Conservation (phyloP, 306 rosid genomes). For the Glycine latifolia region DNA sequence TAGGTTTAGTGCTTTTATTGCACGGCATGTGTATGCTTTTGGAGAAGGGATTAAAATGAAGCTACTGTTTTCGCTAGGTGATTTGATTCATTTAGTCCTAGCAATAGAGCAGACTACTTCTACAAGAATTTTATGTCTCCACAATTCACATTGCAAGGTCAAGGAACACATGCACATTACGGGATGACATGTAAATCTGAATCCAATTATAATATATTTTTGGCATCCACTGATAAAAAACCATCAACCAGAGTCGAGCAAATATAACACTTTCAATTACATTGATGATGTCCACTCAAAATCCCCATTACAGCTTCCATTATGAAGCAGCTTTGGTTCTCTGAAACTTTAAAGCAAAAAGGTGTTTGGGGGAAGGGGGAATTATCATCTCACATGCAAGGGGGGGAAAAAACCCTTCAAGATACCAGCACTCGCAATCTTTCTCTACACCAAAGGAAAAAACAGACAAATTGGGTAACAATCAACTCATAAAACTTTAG, state of each 20-base stretch:
- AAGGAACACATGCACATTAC: not conserved
- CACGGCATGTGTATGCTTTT: too few species aligned
- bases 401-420: conserved; percentile 43
- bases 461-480: conserved; percentile 60
- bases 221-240: not conserved
- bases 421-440: conserved; percentile 69
- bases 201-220: not conserved
- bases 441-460: conserved; percentile 58
- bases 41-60: not conserved
- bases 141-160: not conserved
- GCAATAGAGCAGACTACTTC: not conserved
- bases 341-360: conserved; percentile 25
- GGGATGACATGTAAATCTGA: conserved; percentile 10
- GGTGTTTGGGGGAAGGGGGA: not conserved
- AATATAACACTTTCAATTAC: conserved; percentile 29
- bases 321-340: conserved; percentile 39
- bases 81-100: not conserved
- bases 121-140: not conserved
- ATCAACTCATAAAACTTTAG: conserved; percentile 57
- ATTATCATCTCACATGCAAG: conserved; percentile 49
- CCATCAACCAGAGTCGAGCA: conserved; percentile 17
- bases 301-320: conserved; percentile 45
- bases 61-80: not conserved
- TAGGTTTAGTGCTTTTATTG: too few species aligned
- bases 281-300: conserved; percentile 32